phyloP scores from a whole-genome alignment of 768 basidiomycete genomes.

The Amanita inopinata region DNA sequence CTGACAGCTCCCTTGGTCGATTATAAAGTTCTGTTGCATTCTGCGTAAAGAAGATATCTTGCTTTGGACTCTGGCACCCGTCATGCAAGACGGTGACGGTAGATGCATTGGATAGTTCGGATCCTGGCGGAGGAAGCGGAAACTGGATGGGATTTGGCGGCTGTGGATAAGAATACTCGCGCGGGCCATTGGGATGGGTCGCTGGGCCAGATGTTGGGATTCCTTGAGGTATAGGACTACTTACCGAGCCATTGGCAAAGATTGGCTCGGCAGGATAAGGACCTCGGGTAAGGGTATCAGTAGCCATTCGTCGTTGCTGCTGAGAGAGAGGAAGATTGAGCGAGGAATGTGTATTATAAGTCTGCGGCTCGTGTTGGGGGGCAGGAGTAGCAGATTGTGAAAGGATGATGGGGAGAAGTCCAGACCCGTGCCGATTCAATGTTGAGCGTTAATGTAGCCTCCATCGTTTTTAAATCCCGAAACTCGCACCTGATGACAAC shows the following conservation, averaged over 20 bases:
- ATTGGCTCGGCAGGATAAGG: constrained; percentile 24
- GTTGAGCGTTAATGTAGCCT: no score
- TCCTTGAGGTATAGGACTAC: constrained; percentile 30
- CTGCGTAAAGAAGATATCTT: constrained; percentile 38
- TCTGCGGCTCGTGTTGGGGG: constrained; percentile 20
- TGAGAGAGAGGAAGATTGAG: constrained; percentile 17
- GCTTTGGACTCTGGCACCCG: constrained; percentile 25
- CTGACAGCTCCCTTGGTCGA: constrained; percentile 31
- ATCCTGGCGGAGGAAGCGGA: constrained; percentile 19
- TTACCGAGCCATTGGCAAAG: constrained; percentile 25
- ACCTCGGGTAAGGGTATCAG: constrained; percentile 21
- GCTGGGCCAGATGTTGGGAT: constrained; percentile 34
- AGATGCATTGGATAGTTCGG: constrained; percentile 17
- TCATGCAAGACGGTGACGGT: constrained; percentile 14
- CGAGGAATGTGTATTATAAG: constrained; percentile 12
- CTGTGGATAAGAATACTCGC: constrained; percentile 31
- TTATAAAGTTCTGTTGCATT: constrained; percentile 47
- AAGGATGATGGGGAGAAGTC: constrained; percentile 19
- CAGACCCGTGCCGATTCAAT: constrained; percentile 18
- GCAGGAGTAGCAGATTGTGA: constrained; percentile 16
- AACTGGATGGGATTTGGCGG: constrained; percentile 30
- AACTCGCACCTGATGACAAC: constrained; percentile 3
- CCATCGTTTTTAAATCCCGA: constrained; percentile 5
- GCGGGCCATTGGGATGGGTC: constrained; percentile 33
- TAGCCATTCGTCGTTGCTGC: constrained; percentile 25